Percentiles rank a stretch among this genome's conserved stretches.
phyloP scores from a whole-genome alignment of 352 stramenopile genomes.

The Pythium apleroticum region DNA sequence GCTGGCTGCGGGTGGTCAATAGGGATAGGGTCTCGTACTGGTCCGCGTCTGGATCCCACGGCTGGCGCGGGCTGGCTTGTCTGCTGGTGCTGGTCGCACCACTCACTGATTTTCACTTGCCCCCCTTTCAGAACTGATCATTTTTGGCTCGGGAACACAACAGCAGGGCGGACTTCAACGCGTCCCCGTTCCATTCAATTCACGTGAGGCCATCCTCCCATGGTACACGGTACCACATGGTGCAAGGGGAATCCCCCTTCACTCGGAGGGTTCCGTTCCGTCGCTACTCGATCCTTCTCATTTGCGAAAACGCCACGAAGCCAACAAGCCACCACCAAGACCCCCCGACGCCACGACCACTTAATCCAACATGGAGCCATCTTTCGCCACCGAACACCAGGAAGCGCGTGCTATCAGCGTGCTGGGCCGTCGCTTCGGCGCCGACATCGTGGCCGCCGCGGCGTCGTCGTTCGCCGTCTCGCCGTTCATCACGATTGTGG shows the following conservation, averaged over 20 bases:
- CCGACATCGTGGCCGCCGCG: conserved; percentile 30
- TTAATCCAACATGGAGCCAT: conserved; percentile 22
- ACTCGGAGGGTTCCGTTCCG: not conserved
- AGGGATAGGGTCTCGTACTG: conserved; percentile 15
- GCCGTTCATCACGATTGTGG: conserved; percentile 51
- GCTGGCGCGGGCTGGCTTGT: conserved; percentile 6
- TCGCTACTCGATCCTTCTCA: conserved; percentile 10
- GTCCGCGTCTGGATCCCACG: not conserved
- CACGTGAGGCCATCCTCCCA: conserved; percentile 6
- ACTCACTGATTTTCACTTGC: conserved; percentile 27
- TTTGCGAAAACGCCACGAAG: conserved; percentile 26
- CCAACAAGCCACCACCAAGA: conserved; percentile 10
- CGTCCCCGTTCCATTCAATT: not conserved
- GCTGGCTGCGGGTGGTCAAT: conserved; percentile 1
- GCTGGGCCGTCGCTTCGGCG: conserved; percentile 27
- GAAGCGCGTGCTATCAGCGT: conserved; percentile 7
- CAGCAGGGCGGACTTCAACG: conserved; percentile 18
- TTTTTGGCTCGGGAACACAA: conserved; percentile 8
- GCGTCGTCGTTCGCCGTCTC: conserved; percentile 41
- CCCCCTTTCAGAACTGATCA: conserved; percentile 25
- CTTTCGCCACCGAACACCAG: conserved; percentile 19
- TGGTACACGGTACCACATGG: conserved; percentile 18
- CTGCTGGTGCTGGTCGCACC: conserved; percentile 9
- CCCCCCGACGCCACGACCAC: not conserved
- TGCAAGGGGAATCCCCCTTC: not conserved